Percentiles rank a stretch among this genome's conserved stretches.
Conservation (phyloP, 1,284 basidiomycete species). For the Rhodotorula sp. region DNA sequence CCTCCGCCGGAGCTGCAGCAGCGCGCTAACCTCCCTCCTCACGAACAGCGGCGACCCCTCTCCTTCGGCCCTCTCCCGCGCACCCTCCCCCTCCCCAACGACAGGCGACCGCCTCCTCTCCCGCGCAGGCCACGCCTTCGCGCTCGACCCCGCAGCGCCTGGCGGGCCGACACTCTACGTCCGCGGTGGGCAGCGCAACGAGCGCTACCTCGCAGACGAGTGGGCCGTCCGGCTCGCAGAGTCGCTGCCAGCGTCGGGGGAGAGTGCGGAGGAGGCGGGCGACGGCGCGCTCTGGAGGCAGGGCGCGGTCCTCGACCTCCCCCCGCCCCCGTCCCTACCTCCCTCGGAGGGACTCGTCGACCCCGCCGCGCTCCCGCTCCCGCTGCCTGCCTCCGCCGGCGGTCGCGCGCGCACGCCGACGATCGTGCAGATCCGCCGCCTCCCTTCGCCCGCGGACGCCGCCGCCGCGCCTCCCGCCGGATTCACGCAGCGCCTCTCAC, state of each 20-base stretch:
- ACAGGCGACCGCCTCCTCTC: conserved; percentile 38
- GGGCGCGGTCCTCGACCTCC: conserved; percentile 29
- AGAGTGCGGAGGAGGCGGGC: neutral
- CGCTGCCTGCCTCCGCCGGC: conserved; percentile 6
- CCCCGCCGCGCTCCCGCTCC: conserved; percentile 15
- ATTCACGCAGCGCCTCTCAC: conserved; percentile 50
- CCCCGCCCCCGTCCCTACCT: neutral
- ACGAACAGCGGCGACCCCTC: conserved; percentile 4
- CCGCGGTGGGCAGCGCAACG: conserved; percentile 49
- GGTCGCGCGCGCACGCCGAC: conserved; percentile 9
- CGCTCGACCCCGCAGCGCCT: conserved; percentile 43
- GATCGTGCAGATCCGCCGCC: conserved; percentile 26
- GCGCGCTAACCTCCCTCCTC: too few species aligned
- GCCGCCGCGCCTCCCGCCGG: conserved; percentile 44
- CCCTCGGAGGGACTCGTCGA: conserved; percentile 12
- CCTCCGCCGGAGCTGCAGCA: too few species aligned
- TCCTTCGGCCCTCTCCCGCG: conserved; percentile 28
- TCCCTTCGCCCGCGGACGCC: neutral
- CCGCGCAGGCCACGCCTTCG: conserved; percentile 50
- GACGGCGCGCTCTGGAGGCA: conserved; percentile 22
- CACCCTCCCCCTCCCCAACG: conserved; percentile 9
- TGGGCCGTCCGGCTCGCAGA: conserved; percentile 36
- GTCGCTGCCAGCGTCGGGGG: neutral
- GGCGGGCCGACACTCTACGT: conserved; percentile 47
- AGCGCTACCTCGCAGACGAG: conserved; percentile 49